phyloP scores from a whole-genome alignment of 441 rosid species.

The Raphanus hybrid region DNA sequence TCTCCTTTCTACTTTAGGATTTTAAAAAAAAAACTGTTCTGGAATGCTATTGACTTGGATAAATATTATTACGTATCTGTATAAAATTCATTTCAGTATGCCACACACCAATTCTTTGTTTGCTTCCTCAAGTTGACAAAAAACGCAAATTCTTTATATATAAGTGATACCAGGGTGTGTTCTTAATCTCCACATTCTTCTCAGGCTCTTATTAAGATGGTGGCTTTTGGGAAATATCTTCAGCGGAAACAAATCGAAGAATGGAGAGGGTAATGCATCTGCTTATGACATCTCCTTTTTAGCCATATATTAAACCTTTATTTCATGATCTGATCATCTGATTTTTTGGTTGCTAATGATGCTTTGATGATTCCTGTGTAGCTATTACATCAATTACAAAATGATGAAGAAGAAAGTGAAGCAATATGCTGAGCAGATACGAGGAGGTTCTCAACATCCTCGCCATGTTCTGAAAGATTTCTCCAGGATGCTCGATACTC shows the following conservation, averaged over 20 bases:
- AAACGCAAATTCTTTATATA: constrained; percentile 37
- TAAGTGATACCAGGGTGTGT: constrained; percentile 26
- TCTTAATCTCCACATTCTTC: constrained; percentile 29
- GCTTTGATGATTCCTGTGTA: constrained; percentile 38
- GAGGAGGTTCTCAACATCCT: constrained; percentile 75
- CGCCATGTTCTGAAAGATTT: constrained; percentile 96
- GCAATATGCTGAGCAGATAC: constrained; percentile 83
- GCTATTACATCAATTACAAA: constrained; percentile 94
- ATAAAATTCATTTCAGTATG: constrained; percentile 26
- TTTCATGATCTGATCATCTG: constrained; percentile 3
- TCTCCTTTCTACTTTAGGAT: constrained; percentile 26
- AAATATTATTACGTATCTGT: constrained; percentile 23
- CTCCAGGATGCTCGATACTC: constrained; percentile 93
- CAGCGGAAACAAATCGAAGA: constrained; percentile 87
- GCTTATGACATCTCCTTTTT: constrained; percentile 7
- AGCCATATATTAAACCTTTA: neutral
- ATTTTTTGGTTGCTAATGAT: constrained; percentile 22
- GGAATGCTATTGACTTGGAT: constrained; percentile 32
- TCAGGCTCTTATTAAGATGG: constrained; percentile 61
- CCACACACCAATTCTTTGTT: constrained; percentile 33
- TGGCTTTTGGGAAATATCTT: constrained; percentile 94
- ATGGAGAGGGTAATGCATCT: constrained; percentile 82
- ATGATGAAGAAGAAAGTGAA: constrained; percentile 95
- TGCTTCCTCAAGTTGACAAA: constrained; percentile 36
- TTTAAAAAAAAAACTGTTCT: constrained; percentile 8